Conservation (phyloP, 2,329 filamentous ascomycete species). For the Chaetomiaceae sp. region DNA sequence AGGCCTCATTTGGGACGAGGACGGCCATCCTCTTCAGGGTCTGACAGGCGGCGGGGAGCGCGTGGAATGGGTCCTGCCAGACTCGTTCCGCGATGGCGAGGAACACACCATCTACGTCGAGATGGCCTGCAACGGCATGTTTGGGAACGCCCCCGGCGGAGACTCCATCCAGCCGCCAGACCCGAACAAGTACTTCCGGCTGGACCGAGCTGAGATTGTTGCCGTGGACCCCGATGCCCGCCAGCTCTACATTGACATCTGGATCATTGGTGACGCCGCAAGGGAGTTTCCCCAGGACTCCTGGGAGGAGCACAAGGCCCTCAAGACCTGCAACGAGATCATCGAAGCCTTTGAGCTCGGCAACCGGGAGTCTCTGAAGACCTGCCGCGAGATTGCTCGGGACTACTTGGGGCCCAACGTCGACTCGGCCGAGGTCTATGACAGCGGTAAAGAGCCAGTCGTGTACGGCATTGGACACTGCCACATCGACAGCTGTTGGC, state of each 20-base stretch:
- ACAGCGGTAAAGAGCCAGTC: slow-evolving; percentile 65
- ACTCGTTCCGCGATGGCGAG: slow-evolving; percentile 75
- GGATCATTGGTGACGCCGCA: slow-evolving; percentile 91
- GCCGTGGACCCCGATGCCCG: slow-evolving; percentile 83
- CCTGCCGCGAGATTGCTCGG: slow-evolving; percentile 76
- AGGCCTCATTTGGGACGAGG: slow-evolving; percentile 86
- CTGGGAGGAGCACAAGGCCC: slow-evolving; percentile 82
- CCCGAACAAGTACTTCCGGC: slow-evolving; percentile 74
- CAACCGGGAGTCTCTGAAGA: slow-evolving; percentile 69
- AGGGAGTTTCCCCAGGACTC: slow-evolving; percentile 85
- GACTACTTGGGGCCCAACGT: slow-evolving; percentile 77
- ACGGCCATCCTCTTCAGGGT: slow-evolving; percentile 87
- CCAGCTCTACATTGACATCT: slow-evolving; percentile 83
- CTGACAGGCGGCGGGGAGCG: slow-evolving; percentile 86
- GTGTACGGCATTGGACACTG: slow-evolving; percentile 92
- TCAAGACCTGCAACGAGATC: slow-evolving; percentile 78
- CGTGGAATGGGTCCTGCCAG: slow-evolving; percentile 84
- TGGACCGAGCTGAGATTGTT: slow-evolving; percentile 77
- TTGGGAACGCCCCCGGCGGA: slow-evolving; percentile 81
- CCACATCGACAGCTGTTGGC: slow-evolving; percentile 97
- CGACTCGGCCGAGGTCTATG: slow-evolving; percentile 79
- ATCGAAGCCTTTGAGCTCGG: slow-evolving; percentile 86
- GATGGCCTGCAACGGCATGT: slow-evolving; percentile 99
- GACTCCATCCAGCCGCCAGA: slow-evolving; percentile 85
- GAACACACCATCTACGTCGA: slow-evolving; percentile 91